Percentiles rank a stretch among this genome's conserved stretches.
Conservation (phyloP, 805 yeast genomes). For the Zygoascus biomembranicola region DNA sequence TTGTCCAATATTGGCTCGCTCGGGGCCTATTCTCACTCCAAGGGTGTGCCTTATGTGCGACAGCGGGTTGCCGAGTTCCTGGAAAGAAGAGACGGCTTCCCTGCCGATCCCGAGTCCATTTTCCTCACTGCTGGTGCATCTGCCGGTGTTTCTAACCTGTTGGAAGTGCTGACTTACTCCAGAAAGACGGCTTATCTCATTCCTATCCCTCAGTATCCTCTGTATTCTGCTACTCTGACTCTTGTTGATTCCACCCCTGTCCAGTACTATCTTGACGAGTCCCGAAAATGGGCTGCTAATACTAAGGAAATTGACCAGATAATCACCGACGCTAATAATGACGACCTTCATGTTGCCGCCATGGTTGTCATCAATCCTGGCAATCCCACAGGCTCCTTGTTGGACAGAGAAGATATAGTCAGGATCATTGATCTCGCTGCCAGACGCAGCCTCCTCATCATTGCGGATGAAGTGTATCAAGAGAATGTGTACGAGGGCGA, state of each 20-base stretch:
- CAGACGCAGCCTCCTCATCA: slow-evolving; percentile 70
- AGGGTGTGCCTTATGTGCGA: slow-evolving; percentile 71
- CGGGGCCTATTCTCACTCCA: slow-evolving; percentile 94
- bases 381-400: slow-evolving; percentile 91
- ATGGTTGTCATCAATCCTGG: slow-evolving; percentile 96
- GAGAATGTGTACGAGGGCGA: slow-evolving; percentile 79
- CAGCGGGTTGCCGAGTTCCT: slow-evolving; percentile 77
- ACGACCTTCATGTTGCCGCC: slow-evolving; percentile 49
- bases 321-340: slow-evolving; percentile 21
- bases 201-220: slow-evolving; percentile 97
- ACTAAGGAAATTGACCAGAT: slow-evolving; percentile 34
- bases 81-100: slow-evolving; percentile 64
- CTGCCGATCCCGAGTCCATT: slow-evolving; percentile 60
- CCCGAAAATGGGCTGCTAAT: slow-evolving; percentile 75
- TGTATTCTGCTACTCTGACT: slow-evolving; percentile 91
- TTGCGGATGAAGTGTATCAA: slow-evolving; percentile 98
- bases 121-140: slow-evolving; percentile 94
- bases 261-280: slow-evolving; percentile 81
- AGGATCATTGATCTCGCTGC: slow-evolving; percentile 76
- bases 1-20: slow-evolving; percentile 65
- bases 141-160: slow-evolving; percentile 74
- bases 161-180: slow-evolving; percentile 63
- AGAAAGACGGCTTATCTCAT: slow-evolving; percentile 60
- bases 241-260: slow-evolving; percentile 74
- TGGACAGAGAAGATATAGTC: slow-evolving; percentile 55